Base-by-base conservation (phyloP, 345 rosid genomes). In the Draba incana region DNA sequence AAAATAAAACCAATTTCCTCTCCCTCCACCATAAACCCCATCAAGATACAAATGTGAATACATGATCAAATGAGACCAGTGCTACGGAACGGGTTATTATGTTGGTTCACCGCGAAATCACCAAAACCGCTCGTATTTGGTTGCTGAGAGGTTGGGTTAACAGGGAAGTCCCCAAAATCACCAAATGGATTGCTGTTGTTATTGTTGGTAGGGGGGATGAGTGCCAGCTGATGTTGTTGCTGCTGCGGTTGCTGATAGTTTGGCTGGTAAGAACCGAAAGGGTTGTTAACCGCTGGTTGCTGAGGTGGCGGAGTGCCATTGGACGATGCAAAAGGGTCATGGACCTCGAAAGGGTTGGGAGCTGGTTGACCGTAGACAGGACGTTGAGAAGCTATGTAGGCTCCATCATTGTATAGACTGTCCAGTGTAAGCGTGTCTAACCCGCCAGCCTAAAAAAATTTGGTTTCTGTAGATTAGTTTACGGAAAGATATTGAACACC, bases 341-440 rank as follows among this genome's bases (percentile, higher is more conserved):
- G 92, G 7, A 80, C 83, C 79, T 82, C 98, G 16, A 95, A 95
- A 3, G 99, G 99, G 43, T 95, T 92, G 16, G 96, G 94, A 27
- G 96, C 96, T 37, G 94, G 85, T 38, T 75, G 75, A 42, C 97
- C 99, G 33, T 92, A 92, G 15, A 79, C 83, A 15, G 96, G 91
- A 60, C 79, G 97, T 74, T 81, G 99, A 8, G 93, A 62, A 28
- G 97, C 94, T 81, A 88, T 84, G 79, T 89, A 88, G 46, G 92
- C 93, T 41, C 77, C 96, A 47, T 86, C 92, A 23, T 95, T 94
- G 25, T 89, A 92, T 63, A 92, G 80, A 68, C 98, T 95, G 83
- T 81, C 83, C 51, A 95, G 80, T 8, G 86, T 92, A 65, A 92
- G 90, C 0, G 97, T 72, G 78, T 95, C 99, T 81, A 95, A 73